Evolutionary conservation across 495 filamentous ascomycete species (phyloP).

Genomic region (Penicillium paradoxum): DNA sequence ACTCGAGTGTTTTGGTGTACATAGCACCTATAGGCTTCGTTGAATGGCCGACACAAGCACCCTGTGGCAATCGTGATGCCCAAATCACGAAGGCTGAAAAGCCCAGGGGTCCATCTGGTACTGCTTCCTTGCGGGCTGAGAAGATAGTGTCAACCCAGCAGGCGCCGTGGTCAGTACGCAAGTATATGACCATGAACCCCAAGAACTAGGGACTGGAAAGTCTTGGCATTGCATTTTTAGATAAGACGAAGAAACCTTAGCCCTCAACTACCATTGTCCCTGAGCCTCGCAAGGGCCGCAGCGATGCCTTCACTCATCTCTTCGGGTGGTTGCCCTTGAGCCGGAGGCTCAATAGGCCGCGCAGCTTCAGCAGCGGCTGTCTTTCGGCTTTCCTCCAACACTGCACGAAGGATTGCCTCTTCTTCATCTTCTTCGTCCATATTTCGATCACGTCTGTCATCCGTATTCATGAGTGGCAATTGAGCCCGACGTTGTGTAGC

Average conservation of each 20-base stretch:
- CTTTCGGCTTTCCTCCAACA: conserved; percentile 11
- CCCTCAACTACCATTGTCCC: conserved; percentile 38
- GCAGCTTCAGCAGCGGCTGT: conserved; percentile 6
- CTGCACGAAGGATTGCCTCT: conserved; percentile 19
- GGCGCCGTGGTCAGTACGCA: background rate
- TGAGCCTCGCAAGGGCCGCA: conserved; percentile 21
- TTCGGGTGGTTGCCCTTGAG: background rate
- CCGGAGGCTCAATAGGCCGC: background rate
- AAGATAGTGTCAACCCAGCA: too few species aligned
- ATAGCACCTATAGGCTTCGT: too few species aligned
- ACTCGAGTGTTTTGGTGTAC: too few species aligned
- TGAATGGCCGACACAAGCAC: too few species aligned
- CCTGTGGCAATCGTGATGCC: too few species aligned
- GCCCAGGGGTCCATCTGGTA: too few species aligned
- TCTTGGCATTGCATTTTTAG: background rate
- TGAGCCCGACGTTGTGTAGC: conserved; percentile 2
- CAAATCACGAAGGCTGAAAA: too few species aligned
- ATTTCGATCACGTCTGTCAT: background rate
- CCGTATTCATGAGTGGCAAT: conserved; percentile 27
- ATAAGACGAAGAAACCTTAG: background rate
- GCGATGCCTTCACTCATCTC: conserved; percentile 25
- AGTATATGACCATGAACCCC: too few species aligned
- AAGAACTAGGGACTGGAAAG: background rate
- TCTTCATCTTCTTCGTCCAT: conserved; percentile 18
- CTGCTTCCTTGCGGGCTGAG: too few species aligned